Evolutionary conservation across 768 basidiomycete genomes (phyloP), one percentile per base, ranked within the genome.

Genomic region (Psilocybe cubensis): DNA sequence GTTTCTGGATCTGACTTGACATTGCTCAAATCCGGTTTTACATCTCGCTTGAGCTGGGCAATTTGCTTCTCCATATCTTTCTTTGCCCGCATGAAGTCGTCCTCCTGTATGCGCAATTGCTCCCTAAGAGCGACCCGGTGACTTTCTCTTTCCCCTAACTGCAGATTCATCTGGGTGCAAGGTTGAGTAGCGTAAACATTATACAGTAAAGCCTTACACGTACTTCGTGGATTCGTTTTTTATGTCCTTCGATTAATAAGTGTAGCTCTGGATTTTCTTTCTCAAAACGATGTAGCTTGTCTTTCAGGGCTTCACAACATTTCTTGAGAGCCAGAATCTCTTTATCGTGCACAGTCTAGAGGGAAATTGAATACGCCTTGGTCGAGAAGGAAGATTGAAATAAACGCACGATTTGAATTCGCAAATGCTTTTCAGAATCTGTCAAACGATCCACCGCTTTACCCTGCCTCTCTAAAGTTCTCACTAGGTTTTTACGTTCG

Each of bases 401-500:
- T 5, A 35, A 4, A 4, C 6, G 25, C 62, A 93, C 92, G 52
- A 90, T 64, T 71, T 89, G 89, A 6, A 65, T 66, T 2, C 66
- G 69, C 4, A 92, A 73, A 41, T 77, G 79, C 59, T 86, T 85
- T 65, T 94, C 89, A 0, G 81, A 71, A 52, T 89, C 88, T 10
- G 77, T 73, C 3, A 89, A 74, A 31, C 81, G 80, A 56, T 94
- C 93, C 11, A 95, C 75, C 5, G 83, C 80, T 58, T 78, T 78
- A 20, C 68, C 70, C 58, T 81, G 79, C 64, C 79, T 81, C 59
- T 82, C 81, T 12, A 75, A 29, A 46, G 74, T 74, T 47, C 87
- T 80, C 17, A 75, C 67, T 29, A 87, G 72, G 28, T 77, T 83
- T 71, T 92, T 92, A 44, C 87, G 81, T 68, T 94, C 92, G 1